Percentiles rank a stretch among this genome's conserved stretches.
phyloP scores from a whole-genome alignment of 2,329 filamentous ascomycete genomes.

The Ciborinia camelliae region DNA sequence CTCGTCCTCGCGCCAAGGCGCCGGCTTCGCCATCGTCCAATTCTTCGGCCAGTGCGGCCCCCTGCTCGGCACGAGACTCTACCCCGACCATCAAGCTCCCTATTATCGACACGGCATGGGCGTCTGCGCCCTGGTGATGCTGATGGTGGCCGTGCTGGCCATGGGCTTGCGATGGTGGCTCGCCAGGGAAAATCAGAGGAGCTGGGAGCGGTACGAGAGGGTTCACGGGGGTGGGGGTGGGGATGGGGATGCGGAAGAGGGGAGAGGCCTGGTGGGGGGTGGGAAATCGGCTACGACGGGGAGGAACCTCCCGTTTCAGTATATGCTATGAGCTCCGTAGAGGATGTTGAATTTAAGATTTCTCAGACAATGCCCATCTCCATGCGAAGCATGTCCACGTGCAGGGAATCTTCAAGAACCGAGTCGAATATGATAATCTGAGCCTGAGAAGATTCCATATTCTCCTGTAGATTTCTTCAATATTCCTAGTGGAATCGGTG shows the following conservation, averaged over 20 bases:
- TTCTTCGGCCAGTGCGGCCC: slow-evolving; percentile 53
- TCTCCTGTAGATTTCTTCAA: too few species aligned
- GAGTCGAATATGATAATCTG: too few species aligned
- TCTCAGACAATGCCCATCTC: too few species aligned
- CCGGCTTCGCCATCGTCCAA: slow-evolving; percentile 77
- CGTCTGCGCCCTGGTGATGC: slow-evolving; percentile 50
- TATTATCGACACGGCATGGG: slow-evolving; percentile 49
- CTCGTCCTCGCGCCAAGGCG: slow-evolving; percentile 64
- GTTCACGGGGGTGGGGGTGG: slow-evolving; percentile 27
- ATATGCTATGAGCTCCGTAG: slow-evolving; percentile 27
- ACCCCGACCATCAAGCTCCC: slow-evolving; percentile 48
- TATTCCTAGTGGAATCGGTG: too few species aligned
- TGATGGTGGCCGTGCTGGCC: slow-evolving; percentile 44
- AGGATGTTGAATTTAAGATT: too few species aligned
- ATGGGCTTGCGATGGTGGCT: slow-evolving; percentile 41
- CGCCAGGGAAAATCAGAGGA: slow-evolving; percentile 28
- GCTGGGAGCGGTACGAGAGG: slow-evolving; percentile 38
- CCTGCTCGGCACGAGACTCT: slow-evolving; percentile 52
- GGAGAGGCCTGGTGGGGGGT: slow-evolving; percentile 11
- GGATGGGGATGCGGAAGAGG: slow-evolving; percentile 11
- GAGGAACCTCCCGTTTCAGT: slow-evolving; percentile 23
- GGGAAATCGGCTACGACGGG: slow-evolving; percentile 17
- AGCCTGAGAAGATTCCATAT: too few species aligned
- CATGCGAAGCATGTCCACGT: too few species aligned
- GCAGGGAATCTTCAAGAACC: too few species aligned